These are phyloP conservation scores for Epichloe sp. DNA, from an alignment of 2,329 filamentous ascomycete genomes.

Conservation along the genomic window DNA sequence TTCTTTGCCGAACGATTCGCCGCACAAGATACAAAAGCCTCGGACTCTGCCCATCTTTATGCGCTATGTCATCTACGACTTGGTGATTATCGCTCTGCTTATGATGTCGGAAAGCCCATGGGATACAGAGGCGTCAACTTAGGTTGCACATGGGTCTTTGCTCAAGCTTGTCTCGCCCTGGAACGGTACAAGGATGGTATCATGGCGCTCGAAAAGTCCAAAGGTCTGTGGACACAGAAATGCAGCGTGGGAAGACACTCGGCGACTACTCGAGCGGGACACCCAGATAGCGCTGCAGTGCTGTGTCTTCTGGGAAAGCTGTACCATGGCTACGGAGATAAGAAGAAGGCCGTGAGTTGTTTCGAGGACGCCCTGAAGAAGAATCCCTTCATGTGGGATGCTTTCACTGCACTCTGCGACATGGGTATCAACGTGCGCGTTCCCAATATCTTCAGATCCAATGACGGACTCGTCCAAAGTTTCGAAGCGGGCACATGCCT, in stretches of 20 bases:
- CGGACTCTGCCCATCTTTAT: constrained; percentile 71
- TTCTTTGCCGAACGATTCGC: constrained; percentile 83
- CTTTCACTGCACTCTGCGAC: constrained; percentile 79
- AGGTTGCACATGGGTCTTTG: constrained; percentile 84
- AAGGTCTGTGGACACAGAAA: constrained; percentile 59
- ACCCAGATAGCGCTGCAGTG: constrained; percentile 76
- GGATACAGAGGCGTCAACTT: constrained; percentile 62
- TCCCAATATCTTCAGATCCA: constrained; percentile 75
- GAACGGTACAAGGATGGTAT: constrained; percentile 73
- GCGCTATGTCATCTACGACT: constrained; percentile 74
- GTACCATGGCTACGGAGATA: constrained; percentile 69
- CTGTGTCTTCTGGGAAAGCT: constrained; percentile 77
- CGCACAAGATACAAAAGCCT: constrained; percentile 69
- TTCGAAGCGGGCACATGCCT: constrained; percentile 26
- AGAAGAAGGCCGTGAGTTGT: constrained; percentile 69
- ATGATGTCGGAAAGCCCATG: constrained; percentile 63
- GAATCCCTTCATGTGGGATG: constrained; percentile 98
- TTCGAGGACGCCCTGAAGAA: constrained; percentile 80
- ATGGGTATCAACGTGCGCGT: constrained; percentile 71
- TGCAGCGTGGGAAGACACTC: constrained; percentile 75
- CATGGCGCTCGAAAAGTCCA: constrained; percentile 69
- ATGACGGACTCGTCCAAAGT: constrained; percentile 35
- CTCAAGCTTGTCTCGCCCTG: constrained; percentile 71
- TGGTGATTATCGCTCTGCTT: constrained; percentile 73
- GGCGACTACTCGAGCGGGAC: constrained; percentile 56